phyloP scores from a whole-genome alignment of 768 basidiomycete species.

The Naematelia aurantialba region DNA sequence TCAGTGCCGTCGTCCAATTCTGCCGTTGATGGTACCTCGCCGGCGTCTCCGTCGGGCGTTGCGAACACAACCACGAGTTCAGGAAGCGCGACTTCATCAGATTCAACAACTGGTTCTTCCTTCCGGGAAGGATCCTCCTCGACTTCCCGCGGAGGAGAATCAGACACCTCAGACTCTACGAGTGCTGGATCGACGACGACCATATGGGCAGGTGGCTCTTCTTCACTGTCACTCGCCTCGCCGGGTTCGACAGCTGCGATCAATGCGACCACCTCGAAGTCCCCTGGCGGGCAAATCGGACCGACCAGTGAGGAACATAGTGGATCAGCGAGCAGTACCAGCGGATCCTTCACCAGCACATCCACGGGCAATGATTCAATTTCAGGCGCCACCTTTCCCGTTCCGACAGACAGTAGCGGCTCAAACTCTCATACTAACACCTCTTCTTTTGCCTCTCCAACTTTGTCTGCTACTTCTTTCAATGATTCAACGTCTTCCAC shows the following conservation, averaged over 20 bases:
- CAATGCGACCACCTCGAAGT: no score
- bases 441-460: background rate
- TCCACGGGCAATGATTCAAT: no score
- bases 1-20: background rate
- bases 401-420: background rate
- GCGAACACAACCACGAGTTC: no score
- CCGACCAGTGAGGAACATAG: no score
- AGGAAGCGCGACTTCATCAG: no score
- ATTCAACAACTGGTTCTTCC: no score
- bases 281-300: no score
- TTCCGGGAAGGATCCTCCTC: background rate
- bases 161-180: background rate
- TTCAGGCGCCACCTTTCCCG: background rate
- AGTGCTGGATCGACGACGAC: background rate
- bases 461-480: background rate
- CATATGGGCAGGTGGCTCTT: background rate
- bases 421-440: background rate
- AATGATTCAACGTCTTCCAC: background rate
- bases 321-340: no score
- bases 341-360: no score
- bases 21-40: slow-evolving; percentile 4
- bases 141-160: background rate
- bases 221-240: background rate
- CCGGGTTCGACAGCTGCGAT: background rate
- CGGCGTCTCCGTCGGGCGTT: background rate